Percentiles rank a stretch among this genome's conserved stretches.
phyloP scores from a whole-genome alignment of 805 yeast genomes.

The Kazachstania taianensis region DNA sequence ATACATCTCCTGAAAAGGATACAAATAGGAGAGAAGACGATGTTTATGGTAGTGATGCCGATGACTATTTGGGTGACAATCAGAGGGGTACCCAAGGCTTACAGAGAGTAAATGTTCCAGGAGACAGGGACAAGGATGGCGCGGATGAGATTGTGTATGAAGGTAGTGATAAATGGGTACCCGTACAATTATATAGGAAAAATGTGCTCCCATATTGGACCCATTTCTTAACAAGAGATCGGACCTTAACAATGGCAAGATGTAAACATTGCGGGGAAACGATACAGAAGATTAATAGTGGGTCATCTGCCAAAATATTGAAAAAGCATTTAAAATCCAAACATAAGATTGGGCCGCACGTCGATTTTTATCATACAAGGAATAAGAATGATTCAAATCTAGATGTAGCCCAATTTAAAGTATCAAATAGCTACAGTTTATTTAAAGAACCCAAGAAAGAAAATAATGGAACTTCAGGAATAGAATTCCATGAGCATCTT shows the following conservation, averaged over 20 bases:
- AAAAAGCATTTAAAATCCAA: slow-evolving; percentile 6
- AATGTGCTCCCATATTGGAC: slow-evolving; percentile 8
- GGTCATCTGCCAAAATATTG: not conserved
- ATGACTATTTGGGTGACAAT: too few species aligned
- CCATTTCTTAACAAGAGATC: slow-evolving; percentile 9
- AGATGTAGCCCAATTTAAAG: not conserved
- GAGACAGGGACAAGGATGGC: too few species aligned
- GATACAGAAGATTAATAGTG: not conserved
- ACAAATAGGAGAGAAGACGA: too few species aligned
- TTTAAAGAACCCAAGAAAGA: not conserved
- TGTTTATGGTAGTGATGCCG: too few species aligned
- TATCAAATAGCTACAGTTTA: not conserved
- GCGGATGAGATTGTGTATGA: slow-evolving; percentile 6
- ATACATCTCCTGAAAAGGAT: too few species aligned
- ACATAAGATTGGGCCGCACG: slow-evolving; percentile 3
- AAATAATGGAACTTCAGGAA: not conserved
- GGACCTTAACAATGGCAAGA: slow-evolving; percentile 2
- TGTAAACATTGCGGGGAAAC: slow-evolving; percentile 10
- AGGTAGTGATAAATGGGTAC: slow-evolving; percentile 7
- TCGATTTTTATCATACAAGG: not conserved
- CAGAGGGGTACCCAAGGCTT: too few species aligned
- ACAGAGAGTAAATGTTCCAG: too few species aligned
- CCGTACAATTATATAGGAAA: slow-evolving; percentile 6
- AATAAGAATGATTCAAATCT: too few species aligned
- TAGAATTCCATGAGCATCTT: not conserved